phyloP scores from a whole-genome alignment of 73 alveolate genomes.

The Paramecium primaurelia region DNA sequence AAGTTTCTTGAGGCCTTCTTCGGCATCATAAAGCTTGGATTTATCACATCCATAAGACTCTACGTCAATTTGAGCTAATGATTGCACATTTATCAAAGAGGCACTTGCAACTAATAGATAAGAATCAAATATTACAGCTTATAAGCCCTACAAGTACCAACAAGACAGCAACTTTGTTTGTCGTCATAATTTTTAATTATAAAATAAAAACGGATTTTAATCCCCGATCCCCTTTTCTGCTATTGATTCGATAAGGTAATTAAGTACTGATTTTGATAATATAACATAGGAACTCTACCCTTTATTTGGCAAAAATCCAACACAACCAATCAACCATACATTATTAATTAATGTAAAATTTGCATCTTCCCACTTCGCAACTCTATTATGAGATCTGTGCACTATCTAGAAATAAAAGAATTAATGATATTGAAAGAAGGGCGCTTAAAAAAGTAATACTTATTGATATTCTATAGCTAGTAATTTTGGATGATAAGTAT shows the following conservation, averaged over 20 bases:
- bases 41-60: constrained; percentile 24
- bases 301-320: background rate
- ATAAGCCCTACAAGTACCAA: background rate
- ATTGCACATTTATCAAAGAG: background rate
- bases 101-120: background rate
- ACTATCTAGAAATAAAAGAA: background rate
- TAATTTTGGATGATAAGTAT: background rate
- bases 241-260: background rate
- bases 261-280: background rate
- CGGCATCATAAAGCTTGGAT: constrained; percentile 43
- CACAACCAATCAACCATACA: background rate
- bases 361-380: background rate
- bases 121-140: background rate
- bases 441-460: background rate
- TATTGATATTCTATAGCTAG: background rate
- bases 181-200: constrained; percentile 4
- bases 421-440: background rate
- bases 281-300: background rate
- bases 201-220: constrained; percentile 9
- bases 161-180: background rate
- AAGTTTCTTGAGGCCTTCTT: constrained; percentile 33
- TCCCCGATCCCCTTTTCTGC: background rate
- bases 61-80: constrained; percentile 17
- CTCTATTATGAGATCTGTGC: background rate
- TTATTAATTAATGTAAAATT: background rate